Evolutionary conservation across 352 stramenopile genomes (phyloP), one percentile per base, ranked within the genome.

Genomic region (Phytophthora constricta): DNA sequence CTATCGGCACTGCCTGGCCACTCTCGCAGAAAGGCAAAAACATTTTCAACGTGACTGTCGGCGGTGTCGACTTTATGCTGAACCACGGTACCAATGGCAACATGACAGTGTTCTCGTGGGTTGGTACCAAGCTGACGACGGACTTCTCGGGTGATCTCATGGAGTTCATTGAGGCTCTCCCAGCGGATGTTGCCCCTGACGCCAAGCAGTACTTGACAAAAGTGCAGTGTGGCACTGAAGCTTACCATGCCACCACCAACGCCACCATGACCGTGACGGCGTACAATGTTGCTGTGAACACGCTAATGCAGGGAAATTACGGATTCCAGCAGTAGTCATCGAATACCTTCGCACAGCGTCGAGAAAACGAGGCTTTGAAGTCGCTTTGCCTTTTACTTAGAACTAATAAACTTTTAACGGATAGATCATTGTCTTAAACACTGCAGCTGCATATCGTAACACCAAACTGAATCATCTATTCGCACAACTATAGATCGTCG

Each of bases 41-140:
- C 10, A 63, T 80, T 50, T 62, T 56, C 13, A 75, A 73, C 16
- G 49, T 72, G 22, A 77, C 56, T 1, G 62, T 71, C 19, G 62
- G 60, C 19, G 70, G 64, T 25, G 43, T 68, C 25, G 45, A 62
- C 1, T 77, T 77, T 58, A 80, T 72, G 52, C 42, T 75, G 20
- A 77, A 69, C 61, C 70, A 74, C 51, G 72, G 72, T 16, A 53
- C 69, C 7, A 79, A 79, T 58, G 72, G 67, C 47, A 76, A 66
- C 37, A 76, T 71, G 59, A 79, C 60, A 1, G 68, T 76, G 16
- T 79, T 74, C 41, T 79, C 67, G 33, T 76, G 73, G 34, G 67
- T 79, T 9, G 62, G 68, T 39, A 70, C 56, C 42, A 58, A 74
- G 43, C 37, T 72, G 34, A 70, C 64, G 27, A 66, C 54, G 26